Conservation (phyloP, 306 rosid genomes). For the Rosa lucieae region DNA sequence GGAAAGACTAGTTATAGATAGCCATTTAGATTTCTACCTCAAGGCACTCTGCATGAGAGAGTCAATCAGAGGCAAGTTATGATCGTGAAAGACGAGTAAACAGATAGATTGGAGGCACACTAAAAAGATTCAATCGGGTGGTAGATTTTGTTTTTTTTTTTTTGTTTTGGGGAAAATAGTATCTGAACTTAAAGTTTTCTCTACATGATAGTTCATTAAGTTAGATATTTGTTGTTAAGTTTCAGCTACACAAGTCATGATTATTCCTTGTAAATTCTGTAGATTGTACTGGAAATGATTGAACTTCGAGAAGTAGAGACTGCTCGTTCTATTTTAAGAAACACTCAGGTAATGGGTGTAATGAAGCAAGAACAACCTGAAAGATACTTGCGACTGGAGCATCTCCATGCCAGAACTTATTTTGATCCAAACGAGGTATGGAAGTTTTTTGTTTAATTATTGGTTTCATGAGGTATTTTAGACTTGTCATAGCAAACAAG, state of each 20-base stretch:
- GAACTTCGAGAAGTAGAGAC: constrained; percentile 98
- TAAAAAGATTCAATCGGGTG: neutral
- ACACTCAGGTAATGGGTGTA: constrained; percentile 99
- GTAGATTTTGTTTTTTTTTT: neutral
- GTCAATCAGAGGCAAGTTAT: neutral
- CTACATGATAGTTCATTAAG: neutral
- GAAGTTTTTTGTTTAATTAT: neutral
- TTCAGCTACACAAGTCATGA: neutral
- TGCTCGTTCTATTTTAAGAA: constrained; percentile 91
- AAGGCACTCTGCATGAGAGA: neutral
- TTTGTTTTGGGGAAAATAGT: too few relatives aligned
- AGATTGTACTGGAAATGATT: constrained; percentile 99
- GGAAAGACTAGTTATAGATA: neutral
- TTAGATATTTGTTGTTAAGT: neutral
- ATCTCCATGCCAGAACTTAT: constrained; percentile 93
- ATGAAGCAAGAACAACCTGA: constrained; percentile 99
- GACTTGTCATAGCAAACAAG: neutral
- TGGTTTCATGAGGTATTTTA: neutral
- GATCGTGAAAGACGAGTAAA: neutral
- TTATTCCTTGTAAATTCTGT: constrained; percentile 20
- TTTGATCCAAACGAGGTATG: constrained; percentile 96
- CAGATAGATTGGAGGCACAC: neutral
- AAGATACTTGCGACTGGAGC: constrained; percentile 98
- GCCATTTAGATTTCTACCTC: neutral
- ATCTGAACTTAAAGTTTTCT: neutral